phyloP scores from a whole-genome alignment of 1,139 yeast species.

The Pichia sp. region DNA sequence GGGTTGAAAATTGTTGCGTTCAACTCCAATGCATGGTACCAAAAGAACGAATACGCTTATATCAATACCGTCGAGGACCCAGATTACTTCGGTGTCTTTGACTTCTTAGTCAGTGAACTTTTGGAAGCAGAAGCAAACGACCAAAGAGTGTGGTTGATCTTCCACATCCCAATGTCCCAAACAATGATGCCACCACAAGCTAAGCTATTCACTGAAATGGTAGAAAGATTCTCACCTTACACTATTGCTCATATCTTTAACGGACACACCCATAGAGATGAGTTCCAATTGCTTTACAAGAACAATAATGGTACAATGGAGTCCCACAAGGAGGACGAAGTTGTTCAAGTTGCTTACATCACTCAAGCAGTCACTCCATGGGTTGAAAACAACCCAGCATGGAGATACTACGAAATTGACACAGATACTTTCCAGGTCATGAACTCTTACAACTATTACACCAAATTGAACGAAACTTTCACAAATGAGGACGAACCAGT shows the following conservation, averaged over 20 bases:
- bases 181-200: slow-evolving; percentile 63
- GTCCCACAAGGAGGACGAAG: slow-evolving; percentile 35
- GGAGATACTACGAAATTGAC: slow-evolving; percentile 70
- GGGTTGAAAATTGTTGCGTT: slow-evolving; percentile 59
- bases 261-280: slow-evolving; percentile 70
- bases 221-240: slow-evolving; percentile 61
- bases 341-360: slow-evolving; percentile 56
- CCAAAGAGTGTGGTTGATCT: slow-evolving; percentile 64
- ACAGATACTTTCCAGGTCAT: slow-evolving; percentile 52
- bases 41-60: slow-evolving; percentile 56
- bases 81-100: slow-evolving; percentile 59
- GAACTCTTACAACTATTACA: slow-evolving; percentile 52
- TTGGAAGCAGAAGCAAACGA: slow-evolving; percentile 48
- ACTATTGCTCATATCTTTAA: slow-evolving; percentile 63
- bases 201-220: slow-evolving; percentile 46
- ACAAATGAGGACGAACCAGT: slow-evolving; percentile 43
- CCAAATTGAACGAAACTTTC: slow-evolving; percentile 46
- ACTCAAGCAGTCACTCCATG: slow-evolving; percentile 62
- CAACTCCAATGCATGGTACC: slow-evolving; percentile 62
- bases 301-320: slow-evolving; percentile 13
- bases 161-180: slow-evolving; percentile 58
- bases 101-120: slow-evolving; percentile 55
- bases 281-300: slow-evolving; percentile 48
- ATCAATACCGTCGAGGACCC: slow-evolving; percentile 44
- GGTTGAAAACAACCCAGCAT: slow-evolving; percentile 53